A percentile compares a stretch with the other conserved stretches of the same genome.
Conservation (phyloP, 257 asterid genomes). For the Perilla frutescens region DNA sequence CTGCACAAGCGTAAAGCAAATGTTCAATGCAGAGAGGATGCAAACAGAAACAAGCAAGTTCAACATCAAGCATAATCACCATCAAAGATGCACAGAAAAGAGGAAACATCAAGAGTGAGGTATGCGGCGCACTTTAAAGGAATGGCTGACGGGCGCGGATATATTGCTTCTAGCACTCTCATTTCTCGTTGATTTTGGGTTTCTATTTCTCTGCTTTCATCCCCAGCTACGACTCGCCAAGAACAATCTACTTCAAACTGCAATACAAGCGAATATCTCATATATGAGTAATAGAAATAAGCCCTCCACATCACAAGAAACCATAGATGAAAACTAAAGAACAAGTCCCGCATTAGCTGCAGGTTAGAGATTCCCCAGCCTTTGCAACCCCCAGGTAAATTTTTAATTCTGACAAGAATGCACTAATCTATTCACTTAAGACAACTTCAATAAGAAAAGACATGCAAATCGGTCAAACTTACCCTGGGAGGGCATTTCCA, state of each 20-base stretch:
- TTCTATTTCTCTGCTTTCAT: slow-evolving; percentile 78
- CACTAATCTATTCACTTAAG: slow-evolving; percentile 4
- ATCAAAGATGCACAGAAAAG: slow-evolving; percentile 18
- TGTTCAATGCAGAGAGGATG: slow-evolving; percentile 3
- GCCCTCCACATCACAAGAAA: neutral
- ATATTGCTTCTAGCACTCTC: slow-evolving; percentile 90
- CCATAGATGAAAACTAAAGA: neutral
- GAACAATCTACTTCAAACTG: slow-evolving; percentile 61
- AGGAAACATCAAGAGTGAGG: slow-evolving; percentile 29
- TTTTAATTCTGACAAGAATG: neutral
- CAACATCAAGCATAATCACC: slow-evolving; percentile 8
- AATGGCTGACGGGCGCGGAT: slow-evolving; percentile 91
- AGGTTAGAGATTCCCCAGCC: neutral
- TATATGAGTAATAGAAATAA: slow-evolving; percentile 6
- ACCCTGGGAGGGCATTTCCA: slow-evolving; percentile 85
- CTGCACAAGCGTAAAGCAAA: slow-evolving; percentile 48
- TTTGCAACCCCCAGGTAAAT: neutral
- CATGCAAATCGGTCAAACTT: slow-evolving; percentile 34
- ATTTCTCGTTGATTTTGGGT: slow-evolving; percentile 67
- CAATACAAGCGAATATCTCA: slow-evolving; percentile 1
- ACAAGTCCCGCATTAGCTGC: too few species aligned
- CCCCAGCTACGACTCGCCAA: slow-evolving; percentile 86
- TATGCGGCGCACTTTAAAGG: slow-evolving; percentile 66
- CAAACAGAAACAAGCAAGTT: neutral
- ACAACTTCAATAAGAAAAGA: slow-evolving; percentile 15